Percentiles rank a stretch among this genome's conserved stretches.
Conservation (phyloP, 208 protist genomes). For the Trypanosoma theileri region DNA sequence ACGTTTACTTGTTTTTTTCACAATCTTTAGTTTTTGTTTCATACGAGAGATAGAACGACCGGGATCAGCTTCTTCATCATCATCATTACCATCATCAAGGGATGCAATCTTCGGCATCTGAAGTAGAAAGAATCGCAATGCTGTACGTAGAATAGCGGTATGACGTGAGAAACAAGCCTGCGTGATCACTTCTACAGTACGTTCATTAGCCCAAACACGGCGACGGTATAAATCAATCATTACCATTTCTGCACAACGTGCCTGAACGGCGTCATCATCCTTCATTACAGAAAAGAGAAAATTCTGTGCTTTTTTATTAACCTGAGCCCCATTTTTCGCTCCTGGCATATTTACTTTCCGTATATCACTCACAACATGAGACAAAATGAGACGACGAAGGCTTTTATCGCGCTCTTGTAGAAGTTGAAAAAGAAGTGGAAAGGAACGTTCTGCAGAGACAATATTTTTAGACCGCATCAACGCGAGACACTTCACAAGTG, state of each 20-base stretch:
- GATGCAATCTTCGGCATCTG: conserved; percentile 84
- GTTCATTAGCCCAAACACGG: conserved; percentile 92
- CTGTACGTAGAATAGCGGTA: conserved; percentile 90
- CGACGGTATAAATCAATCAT: conserved; percentile 98
- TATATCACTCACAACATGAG: conserved; percentile 96
- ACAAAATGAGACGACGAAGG: conserved; percentile 83
- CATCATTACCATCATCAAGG: conserved; percentile 74
- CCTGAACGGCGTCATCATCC: conserved; percentile 91
- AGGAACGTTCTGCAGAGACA: conserved; percentile 79
- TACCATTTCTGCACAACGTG: conserved; percentile 94
- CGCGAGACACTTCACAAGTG: conserved; percentile 92
- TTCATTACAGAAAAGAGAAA: conserved; percentile 95
- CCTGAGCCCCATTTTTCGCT: conserved; percentile 82
- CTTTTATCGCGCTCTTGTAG: conserved; percentile 95
- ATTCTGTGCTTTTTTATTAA: conserved; percentile 95
- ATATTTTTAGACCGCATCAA: conserved; percentile 94
- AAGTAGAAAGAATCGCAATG: conserved; percentile 96
- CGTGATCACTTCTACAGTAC: conserved; percentile 95
- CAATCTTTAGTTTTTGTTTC: conserved; percentile 92
- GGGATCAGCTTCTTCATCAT: conserved; percentile 65
- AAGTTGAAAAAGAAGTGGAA: conserved; percentile 95
- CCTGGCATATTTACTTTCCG: conserved; percentile 90
- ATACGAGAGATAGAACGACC: conserved; percentile 84
- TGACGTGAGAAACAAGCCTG: conserved; percentile 93
- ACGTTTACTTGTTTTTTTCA: conserved; percentile 90